Evolutionary conservation across 1,284 basidiomycete genomes (phyloP), one percentile per base, ranked within the genome.

Genomic region (Tilletia caries): DNA sequence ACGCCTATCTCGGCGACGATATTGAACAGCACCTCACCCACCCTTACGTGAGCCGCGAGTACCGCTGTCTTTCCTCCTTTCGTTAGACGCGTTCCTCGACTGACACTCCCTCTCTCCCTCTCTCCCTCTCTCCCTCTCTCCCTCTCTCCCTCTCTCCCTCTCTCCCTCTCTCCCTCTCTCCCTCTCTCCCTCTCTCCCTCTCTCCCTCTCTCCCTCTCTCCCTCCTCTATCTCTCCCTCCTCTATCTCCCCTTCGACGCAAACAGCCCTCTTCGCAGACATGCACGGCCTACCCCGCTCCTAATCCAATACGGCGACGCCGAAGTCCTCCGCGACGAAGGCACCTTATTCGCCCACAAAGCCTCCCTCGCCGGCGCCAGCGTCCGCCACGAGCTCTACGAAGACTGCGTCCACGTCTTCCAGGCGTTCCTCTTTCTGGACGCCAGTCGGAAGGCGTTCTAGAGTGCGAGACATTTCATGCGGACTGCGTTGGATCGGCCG

Each of bases 241-340:
- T 41, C 37, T 41, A 5, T n/a, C 20, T 52, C 18, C 43, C 2
- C 2, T 54, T 27, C 33, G n/a, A n/a, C n/a, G n/a, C n/a, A 37
- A 23, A 93, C 92, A 73, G 94, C 95, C 0, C 85, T 98, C n/a
- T 98, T 98, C 78, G 95, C 95, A 20, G 89, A 95, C 80, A 90
- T 96, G 77, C 86, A 86, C 33, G 91, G 90, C 8, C 85, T 98
- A 13, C 95, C 10, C 95, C 95, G 0, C 84, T 98, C 79, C 87
- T 98, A 27, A 91, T 98, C 54, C 95, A 98, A 84, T 90, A 90
- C 1, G 95, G 95, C 32, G 95, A 98, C 72, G 91, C 92, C 0
- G 95, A 98, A 82, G 92, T 96, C 0, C 86, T 98, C 32, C 87
- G 93, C 34, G 95, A 98, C 80, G 95, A 98, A 82, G 91, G 91